These are phyloP conservation scores for Cladophialophora bantiana DNA, from an alignment of 2,329 filamentous ascomycete genomes.

Conservation along the genomic window DNA sequence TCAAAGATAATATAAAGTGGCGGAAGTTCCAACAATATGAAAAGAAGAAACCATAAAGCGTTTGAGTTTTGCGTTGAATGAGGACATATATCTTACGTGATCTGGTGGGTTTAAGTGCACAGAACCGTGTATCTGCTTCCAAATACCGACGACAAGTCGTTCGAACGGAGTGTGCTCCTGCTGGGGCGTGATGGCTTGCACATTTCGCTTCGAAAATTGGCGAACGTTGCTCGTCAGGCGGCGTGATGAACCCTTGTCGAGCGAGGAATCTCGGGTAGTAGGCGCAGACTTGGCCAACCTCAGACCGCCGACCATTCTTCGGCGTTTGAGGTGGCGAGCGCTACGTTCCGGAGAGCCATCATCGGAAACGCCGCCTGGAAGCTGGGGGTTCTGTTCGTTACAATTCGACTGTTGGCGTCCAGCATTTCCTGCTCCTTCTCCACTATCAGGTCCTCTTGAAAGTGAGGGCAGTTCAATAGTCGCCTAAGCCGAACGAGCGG, in stretches of 20 bases:
- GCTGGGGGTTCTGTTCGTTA: neutral
- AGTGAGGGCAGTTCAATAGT: too few relatives aligned
- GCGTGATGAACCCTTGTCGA: slow-evolving; percentile 1
- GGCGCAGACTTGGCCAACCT: slow-evolving; percentile 6
- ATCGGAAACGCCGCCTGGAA: neutral
- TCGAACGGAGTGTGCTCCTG: neutral
- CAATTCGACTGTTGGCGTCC: neutral
- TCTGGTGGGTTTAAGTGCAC: neutral
- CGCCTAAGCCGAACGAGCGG: too few relatives aligned
- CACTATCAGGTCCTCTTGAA: too few relatives aligned
- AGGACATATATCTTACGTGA: neutral
- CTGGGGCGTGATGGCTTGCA: neutral
- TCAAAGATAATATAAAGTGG: too few relatives aligned
- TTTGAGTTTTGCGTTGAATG: neutral
- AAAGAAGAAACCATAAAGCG: neutral
- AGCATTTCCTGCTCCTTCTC: too few relatives aligned
- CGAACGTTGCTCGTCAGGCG: slow-evolving; percentile 14
- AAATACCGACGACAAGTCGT: neutral
- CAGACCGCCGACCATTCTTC: slow-evolving; percentile 7
- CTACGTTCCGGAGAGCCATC: neutral
- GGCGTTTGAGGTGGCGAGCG: slow-evolving; percentile 1
- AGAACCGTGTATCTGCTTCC: neutral
- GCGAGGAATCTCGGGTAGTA: neutral
- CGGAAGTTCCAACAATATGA: too few relatives aligned
- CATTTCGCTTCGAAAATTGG: slow-evolving; percentile 15